These are phyloP conservation scores for Thermothelomyces thermophilus DNA, from an alignment of 2,329 filamentous ascomycete genomes.

Conservation along the genomic window DNA sequence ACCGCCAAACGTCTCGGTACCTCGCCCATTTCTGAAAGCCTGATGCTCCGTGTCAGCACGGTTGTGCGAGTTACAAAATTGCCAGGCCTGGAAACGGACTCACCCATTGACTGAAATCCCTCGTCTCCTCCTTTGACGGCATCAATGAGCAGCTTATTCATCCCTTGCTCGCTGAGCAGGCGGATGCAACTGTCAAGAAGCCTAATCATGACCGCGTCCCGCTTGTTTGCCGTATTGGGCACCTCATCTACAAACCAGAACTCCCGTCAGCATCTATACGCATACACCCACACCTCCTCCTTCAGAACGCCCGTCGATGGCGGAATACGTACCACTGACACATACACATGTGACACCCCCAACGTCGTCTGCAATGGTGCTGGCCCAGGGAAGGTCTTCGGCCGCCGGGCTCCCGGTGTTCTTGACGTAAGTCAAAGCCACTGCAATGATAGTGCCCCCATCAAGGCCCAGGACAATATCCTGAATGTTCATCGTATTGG, in stretches of 20 bases:
- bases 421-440: constrained; percentile 48
- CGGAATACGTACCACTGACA: constrained; percentile 44
- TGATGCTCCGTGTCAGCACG: constrained; percentile 26
- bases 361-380: constrained; percentile 42
- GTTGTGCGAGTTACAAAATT: neutral
- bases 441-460: constrained; percentile 42
- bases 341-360: constrained; percentile 57
- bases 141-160: constrained; percentile 50
- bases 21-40: constrained; percentile 54
- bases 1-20: constrained; percentile 50
- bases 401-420: constrained; percentile 40
- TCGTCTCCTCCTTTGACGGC: constrained; percentile 45
- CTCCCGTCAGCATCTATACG: constrained; percentile 11
- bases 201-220: constrained; percentile 46
- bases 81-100: constrained; percentile 21
- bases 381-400: constrained; percentile 51
- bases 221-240: constrained; percentile 36
- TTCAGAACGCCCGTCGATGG: neutral
- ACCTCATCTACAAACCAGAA: constrained; percentile 39
- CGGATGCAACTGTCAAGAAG: constrained; percentile 48
- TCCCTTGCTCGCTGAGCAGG: constrained; percentile 41
- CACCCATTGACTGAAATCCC: constrained; percentile 47
- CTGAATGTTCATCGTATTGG: constrained; percentile 40
- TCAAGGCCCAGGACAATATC: constrained; percentile 51
- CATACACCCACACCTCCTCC: constrained; percentile 1